These are phyloP conservation scores for Maudiozyma pseudohumilis DNA, from an alignment of 805 yeast genomes.

Conservation along the genomic window DNA sequence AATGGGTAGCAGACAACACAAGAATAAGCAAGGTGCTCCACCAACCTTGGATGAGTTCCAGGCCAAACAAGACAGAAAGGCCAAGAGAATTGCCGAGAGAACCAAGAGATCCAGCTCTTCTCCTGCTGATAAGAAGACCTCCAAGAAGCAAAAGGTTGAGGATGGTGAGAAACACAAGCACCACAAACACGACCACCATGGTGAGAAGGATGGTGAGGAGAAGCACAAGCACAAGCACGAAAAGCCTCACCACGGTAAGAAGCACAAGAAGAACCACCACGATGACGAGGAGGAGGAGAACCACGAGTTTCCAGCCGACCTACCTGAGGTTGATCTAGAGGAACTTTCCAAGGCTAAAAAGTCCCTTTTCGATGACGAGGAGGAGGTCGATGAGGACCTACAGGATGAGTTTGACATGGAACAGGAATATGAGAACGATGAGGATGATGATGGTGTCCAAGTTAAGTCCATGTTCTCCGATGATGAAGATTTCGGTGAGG, in stretches of 20 bases:
- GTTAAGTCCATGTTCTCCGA: slow-evolving; percentile 75
- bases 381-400: slow-evolving; percentile 29
- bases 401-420: slow-evolving; percentile 50
- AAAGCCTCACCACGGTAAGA: slow-evolving; percentile 1
- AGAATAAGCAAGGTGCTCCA: slow-evolving; percentile 87
- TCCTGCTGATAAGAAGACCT: slow-evolving; percentile 6
- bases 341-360: slow-evolving; percentile 62
- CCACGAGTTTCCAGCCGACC: slow-evolving; percentile 22
- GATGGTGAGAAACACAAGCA: slow-evolving; percentile 3
- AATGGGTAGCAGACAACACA: slow-evolving; percentile 86
- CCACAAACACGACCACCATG: slow-evolving; percentile 1
- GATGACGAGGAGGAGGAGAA: slow-evolving; percentile 6
- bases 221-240: not conserved
- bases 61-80: slow-evolving; percentile 35
- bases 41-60: slow-evolving; percentile 81
- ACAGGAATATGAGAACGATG: slow-evolving; percentile 39
- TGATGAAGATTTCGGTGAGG: slow-evolving; percentile 53
- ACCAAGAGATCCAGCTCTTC: slow-evolving; percentile 12
- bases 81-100: slow-evolving; percentile 30
- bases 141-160: slow-evolving; percentile 8
- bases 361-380: slow-evolving; percentile 58
- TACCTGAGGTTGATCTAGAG: slow-evolving; percentile 60
- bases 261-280: slow-evolving; percentile 11
- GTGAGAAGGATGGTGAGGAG: not conserved
- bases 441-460: slow-evolving; percentile 23